Conservation (phyloP, 2,329 filamentous ascomycete genomes). For the Blastomyces parvus region DNA sequence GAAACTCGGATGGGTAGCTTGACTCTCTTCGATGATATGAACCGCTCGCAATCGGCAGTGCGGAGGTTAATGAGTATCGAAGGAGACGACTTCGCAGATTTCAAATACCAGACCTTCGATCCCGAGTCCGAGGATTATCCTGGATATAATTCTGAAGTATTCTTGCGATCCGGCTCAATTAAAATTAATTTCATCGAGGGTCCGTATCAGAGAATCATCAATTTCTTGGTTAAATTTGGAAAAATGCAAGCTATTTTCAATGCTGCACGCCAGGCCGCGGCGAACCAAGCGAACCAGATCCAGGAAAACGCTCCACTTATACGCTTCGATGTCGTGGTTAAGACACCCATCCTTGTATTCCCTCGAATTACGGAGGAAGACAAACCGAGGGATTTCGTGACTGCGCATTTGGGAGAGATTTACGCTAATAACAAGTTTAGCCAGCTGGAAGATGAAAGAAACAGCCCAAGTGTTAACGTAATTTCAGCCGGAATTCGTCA, state of each 20-base stretch:
- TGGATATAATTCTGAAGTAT: constrained; percentile 88
- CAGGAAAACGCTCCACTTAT: constrained; percentile 84
- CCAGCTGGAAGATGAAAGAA: constrained; percentile 66
- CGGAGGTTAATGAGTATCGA: constrained; percentile 88
- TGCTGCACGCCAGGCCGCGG: constrained; percentile 85
- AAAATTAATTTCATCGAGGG: constrained; percentile 97
- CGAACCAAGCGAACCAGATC: constrained; percentile 84
- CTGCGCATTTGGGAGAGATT: constrained; percentile 91
- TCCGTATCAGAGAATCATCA: constrained; percentile 94
- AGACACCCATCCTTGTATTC: constrained; percentile 93
- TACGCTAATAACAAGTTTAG: constrained; percentile 92
- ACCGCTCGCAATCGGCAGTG: constrained; percentile 71
- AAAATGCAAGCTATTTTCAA: constrained; percentile 99
- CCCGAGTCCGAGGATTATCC: constrained; percentile 66
- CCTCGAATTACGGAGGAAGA: constrained; percentile 66
- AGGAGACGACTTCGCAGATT: constrained; percentile 89
- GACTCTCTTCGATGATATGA: constrained; percentile 84
- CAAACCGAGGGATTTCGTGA: constrained; percentile 68
- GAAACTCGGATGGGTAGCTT: constrained; percentile 80
- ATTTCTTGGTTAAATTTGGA: constrained; percentile 96
- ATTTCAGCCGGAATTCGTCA: constrained; percentile 86
- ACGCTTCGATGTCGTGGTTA: constrained; percentile 87
- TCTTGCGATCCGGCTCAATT: constrained; percentile 81
- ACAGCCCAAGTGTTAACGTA: constrained; percentile 72
- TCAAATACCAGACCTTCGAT: constrained; percentile 95